These are phyloP conservation scores for Erodium trifolium DNA, from an alignment of 441 rosid genomes.

Conservation along the genomic window DNA sequence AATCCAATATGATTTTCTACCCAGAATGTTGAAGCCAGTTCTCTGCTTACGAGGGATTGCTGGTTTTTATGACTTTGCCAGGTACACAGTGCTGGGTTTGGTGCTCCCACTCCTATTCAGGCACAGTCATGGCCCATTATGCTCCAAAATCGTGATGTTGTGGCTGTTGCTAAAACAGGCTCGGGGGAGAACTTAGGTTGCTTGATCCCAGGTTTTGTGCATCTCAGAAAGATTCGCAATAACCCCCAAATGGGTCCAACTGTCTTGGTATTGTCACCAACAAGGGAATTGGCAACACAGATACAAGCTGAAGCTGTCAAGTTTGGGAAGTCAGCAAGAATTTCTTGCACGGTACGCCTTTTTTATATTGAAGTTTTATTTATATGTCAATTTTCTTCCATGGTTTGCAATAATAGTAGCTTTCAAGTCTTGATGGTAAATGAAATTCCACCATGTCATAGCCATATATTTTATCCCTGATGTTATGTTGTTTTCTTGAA, in stretches of 20 bases:
- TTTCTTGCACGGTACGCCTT: slow-evolving; percentile 68
- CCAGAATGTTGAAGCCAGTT: slow-evolving; percentile 41
- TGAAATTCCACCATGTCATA: background rate
- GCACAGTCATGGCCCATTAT: slow-evolving; percentile 99
- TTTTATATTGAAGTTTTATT: background rate
- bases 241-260: slow-evolving; percentile 83
- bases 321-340: slow-evolving; percentile 87
- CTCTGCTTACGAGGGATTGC: slow-evolving; percentile 43
- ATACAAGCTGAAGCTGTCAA: slow-evolving; percentile 90
- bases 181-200: slow-evolving; percentile 97
- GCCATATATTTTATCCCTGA: slow-evolving; percentile 14
- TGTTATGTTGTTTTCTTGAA: slow-evolving; percentile 21
- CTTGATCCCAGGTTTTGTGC: slow-evolving; percentile 76
- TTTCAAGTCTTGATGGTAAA: background rate
- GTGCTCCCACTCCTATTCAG: slow-evolving; percentile 97
- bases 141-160: slow-evolving; percentile 81
- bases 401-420: background rate
- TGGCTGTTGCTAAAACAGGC: slow-evolving; percentile 96
- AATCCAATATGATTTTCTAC: slow-evolving; percentile 32
- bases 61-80: slow-evolving; percentile 62
- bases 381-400: background rate
- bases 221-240: slow-evolving; percentile 61
- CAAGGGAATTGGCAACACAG: slow-evolving; percentile 97
- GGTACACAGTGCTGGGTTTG: slow-evolving; percentile 92
- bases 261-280: slow-evolving; percentile 87